Conservation (phyloP, 2,329 filamentous ascomycete species). For the Ophiostoma perfectum region DNA sequence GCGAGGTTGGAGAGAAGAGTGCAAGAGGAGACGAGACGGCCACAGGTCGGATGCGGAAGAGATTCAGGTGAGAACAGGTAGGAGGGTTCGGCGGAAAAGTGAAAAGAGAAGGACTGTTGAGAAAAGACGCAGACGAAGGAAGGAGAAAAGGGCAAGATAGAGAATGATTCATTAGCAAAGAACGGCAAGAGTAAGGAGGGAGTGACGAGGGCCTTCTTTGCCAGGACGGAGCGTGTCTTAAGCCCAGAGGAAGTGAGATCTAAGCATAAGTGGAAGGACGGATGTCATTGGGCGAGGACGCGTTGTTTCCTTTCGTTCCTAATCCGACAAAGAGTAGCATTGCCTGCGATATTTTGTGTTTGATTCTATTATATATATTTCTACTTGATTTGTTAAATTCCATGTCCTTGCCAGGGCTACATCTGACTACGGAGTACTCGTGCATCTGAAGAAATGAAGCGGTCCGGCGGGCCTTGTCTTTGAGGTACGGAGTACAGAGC, state of each 20-base stretch:
- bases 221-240: background rate
- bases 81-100: background rate
- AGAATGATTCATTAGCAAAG: background rate
- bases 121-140: background rate
- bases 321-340: background rate
- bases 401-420: background rate
- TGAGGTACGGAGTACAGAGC: slow-evolving; percentile 2
- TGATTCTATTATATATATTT: background rate
- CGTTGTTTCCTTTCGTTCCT: slow-evolving; percentile 16
- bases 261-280: slow-evolving; percentile 16
- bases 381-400: background rate
- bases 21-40: background rate
- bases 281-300: slow-evolving; percentile 18
- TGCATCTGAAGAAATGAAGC: too few relatives aligned
- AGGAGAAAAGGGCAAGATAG: background rate
- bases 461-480: background rate
- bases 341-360: background rate
- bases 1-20: background rate
- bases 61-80: background rate
- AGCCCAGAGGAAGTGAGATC: background rate
- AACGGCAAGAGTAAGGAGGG: background rate
- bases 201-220: background rate
- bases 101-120: background rate
- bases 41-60: background rate
- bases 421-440: too few relatives aligned